A percentile compares a stretch with the other conserved stretches of the same genome.
phyloP scores from a whole-genome alignment of 495 filamentous ascomycete genomes.

The Amniculicola lignicola region DNA sequence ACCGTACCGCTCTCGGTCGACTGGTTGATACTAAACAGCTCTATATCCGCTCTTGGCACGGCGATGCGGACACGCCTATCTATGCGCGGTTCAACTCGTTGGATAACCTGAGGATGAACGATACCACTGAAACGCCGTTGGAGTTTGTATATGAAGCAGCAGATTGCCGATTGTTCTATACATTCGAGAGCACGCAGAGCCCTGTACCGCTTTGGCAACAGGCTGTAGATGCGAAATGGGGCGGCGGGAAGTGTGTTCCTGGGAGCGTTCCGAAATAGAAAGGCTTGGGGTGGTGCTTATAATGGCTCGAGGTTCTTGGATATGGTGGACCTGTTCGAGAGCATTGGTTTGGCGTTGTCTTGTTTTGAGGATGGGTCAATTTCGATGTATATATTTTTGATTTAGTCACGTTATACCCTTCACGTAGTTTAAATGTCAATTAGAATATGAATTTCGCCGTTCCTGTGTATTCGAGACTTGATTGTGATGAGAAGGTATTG shows the following conservation, averaged over 20 bases:
- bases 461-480: too few relatives aligned
- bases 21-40: slow-evolving; percentile 10
- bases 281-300: too few relatives aligned
- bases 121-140: slow-evolving; percentile 17
- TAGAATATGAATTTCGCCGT: background rate
- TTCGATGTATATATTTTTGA: too few relatives aligned
- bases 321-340: too few relatives aligned
- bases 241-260: slow-evolving; percentile 22
- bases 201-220: slow-evolving; percentile 18
- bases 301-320: too few relatives aligned
- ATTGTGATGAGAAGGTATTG: too few relatives aligned
- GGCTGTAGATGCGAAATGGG: slow-evolving; percentile 28
- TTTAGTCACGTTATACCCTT: too few relatives aligned
- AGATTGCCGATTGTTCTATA: slow-evolving; percentile 30
- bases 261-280: too few relatives aligned
- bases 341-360: too few relatives aligned
- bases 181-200: background rate
- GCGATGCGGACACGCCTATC: background rate
- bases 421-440: too few relatives aligned
- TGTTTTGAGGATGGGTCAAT: too few relatives aligned
- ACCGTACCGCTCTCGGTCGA: slow-evolving; percentile 15
- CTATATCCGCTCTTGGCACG: slow-evolving; percentile 9
- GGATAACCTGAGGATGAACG: slow-evolving; percentile 18
- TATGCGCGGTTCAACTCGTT: slow-evolving; percentile 15
- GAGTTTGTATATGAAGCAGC: slow-evolving; percentile 34